These are phyloP conservation scores for Quercus engelmannii DNA, from an alignment of 306 rosid genomes.

Conservation along the genomic window DNA sequence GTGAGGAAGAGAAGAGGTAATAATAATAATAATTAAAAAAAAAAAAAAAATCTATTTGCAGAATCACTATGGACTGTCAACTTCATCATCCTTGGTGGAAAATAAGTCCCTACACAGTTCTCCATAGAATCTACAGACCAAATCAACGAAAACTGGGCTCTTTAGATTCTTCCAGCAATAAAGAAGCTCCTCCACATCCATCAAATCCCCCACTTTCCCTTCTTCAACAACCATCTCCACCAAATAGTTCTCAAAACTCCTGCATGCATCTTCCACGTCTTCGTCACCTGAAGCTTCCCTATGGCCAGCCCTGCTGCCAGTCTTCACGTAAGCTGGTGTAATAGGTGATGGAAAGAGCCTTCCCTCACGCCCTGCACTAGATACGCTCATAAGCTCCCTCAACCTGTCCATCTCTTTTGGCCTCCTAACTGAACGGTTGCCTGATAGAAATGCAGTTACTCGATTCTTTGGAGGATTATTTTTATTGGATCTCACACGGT, in stretches of 20 bases:
- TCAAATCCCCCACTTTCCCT: conserved; percentile 68
- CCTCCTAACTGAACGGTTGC: conserved; percentile 37
- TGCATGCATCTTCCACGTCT: conserved; percentile 73
- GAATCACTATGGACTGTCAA: conserved; percentile 20
- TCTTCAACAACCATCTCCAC: conserved; percentile 90
- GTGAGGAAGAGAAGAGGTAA: background rate
- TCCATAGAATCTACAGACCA: conserved; percentile 80
- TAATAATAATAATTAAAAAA: background rate
- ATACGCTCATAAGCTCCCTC: conserved; percentile 25
- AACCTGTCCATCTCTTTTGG: conserved; percentile 19
- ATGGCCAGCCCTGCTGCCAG: conserved; percentile 10
- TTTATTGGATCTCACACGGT: conserved; percentile 6
- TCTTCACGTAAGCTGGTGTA: conserved; percentile 38
- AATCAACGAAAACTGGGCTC: conserved; percentile 66
- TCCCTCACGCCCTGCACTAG: conserved; percentile 15
- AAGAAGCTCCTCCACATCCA: conserved; percentile 84
- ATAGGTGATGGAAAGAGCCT: conserved; percentile 46
- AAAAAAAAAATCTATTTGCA: background rate
- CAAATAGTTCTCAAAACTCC: conserved; percentile 85
- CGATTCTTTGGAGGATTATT: conserved; percentile 14
- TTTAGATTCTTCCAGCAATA: conserved; percentile 80
- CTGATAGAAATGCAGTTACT: conserved; percentile 34
- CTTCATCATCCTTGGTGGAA: conserved; percentile 38
- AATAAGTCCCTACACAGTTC: conserved; percentile 92
- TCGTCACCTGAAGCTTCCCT: conserved; percentile 26